These are phyloP conservation scores for Tylopilus felleus DNA, from an alignment of 768 basidiomycete genomes.

Conservation along the genomic window DNA sequence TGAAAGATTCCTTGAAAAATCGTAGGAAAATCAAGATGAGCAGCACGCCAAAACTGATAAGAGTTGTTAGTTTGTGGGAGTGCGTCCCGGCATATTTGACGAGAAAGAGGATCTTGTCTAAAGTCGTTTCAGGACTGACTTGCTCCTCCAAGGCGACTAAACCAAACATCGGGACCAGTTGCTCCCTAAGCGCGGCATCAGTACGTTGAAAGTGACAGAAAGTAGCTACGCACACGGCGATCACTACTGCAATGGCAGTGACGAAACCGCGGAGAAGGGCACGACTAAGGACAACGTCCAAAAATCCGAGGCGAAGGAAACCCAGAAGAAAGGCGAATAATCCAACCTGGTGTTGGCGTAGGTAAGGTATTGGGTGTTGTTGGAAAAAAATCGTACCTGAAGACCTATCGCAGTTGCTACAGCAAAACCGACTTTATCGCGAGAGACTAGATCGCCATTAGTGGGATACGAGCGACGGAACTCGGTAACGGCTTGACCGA, in stretches of 20 bases:
- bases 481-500: conserved; percentile 83
- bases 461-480: conserved; percentile 47
- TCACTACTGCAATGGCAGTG: conserved; percentile 80
- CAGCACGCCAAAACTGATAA: conserved; percentile 73
- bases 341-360: conserved; percentile 53
- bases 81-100: conserved; percentile 53
- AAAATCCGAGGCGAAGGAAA: conserved; percentile 84
- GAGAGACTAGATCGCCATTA: conserved; percentile 37
- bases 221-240: conserved; percentile 60
- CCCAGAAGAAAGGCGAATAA: conserved; percentile 83
- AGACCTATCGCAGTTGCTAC: conserved; percentile 81
- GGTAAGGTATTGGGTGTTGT: background rate
- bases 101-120: conserved; percentile 79
- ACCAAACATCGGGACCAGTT: conserved; percentile 89
- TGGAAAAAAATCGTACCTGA: conserved; percentile 48
- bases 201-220: background rate
- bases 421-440: conserved; percentile 55
- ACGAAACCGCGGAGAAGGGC: conserved; percentile 87
- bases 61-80: conserved; percentile 62
- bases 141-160: conserved; percentile 52
- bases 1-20: conserved; percentile 54
- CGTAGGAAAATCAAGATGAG: conserved; percentile 61
- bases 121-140: conserved; percentile 60
- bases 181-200: conserved; percentile 48
- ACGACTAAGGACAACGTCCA: conserved; percentile 89